Evolutionary conservation across 306 rosid species (phyloP), one percentile per base, ranked within the genome.

Genomic region (Lathyrus sativus): DNA sequence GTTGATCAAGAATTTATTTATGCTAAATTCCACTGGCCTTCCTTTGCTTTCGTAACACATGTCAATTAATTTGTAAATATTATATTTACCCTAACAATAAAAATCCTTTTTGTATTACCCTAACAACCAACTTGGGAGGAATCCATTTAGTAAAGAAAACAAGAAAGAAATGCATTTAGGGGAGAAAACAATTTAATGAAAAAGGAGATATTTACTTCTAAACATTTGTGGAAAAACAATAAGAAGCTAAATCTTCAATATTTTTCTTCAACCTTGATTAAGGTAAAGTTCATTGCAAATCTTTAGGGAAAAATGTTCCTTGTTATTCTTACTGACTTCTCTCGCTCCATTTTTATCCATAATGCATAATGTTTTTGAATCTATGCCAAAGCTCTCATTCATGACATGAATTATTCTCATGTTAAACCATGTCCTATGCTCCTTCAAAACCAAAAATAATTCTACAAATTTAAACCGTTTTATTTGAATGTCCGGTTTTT

Each of bases 41-140:
- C 29, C 29, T 2, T 26, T 26, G 29, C 29, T 26, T 26, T 26
- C 4, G 29, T 3, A 26, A 12, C 3, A 0, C 50, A 45, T 13
- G 58, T 51, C n/a, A 56, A 28, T 15, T 13, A 56, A 5, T 28
- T 26, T 26, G 39, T 46, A 28, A 29, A 56, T 31, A 5, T 57
- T 35, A 57, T 57, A 57, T 29, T 57, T 57, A 57, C 42, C 42
- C 22, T 57, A 5, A 31, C 63, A 57, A 28, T 57, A 57, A 11
- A 11, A 55, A 11, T 55, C 61, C 61, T 55, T 24, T 55, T 55
- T 7, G 11, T 37, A 26, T 24, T 26, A 5, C 61, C 33, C 38
- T 55, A 29, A 1, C n/a, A 55, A 26, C 61, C 26, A 26, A 55
- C 17, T 10, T 24, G 38, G 61, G 8, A 37, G 63, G 31, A 57